Percentiles rank a stretch among this genome's conserved stretches.
These are phyloP conservation scores for Phaeosphaeriaceae sp. DNA, from an alignment of 2,329 filamentous ascomycete species.

Conservation along the genomic window DNA sequence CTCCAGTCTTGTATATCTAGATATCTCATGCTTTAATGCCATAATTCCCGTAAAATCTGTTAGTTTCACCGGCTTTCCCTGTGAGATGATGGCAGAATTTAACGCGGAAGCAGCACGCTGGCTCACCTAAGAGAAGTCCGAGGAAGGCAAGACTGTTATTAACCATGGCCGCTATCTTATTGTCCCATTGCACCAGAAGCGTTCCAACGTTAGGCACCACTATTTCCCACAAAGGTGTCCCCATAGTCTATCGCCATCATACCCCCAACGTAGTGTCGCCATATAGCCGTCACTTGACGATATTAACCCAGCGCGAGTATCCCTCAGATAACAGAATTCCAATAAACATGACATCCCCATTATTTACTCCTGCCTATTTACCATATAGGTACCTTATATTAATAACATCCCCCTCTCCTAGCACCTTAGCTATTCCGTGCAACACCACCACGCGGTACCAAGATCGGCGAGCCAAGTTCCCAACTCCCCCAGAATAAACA, in stretches of 20 bases:
- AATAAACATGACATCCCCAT: background rate
- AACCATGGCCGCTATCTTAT: background rate
- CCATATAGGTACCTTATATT: background rate
- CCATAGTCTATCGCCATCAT: background rate
- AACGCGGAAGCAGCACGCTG: background rate
- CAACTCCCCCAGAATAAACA: background rate
- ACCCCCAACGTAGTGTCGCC: background rate
- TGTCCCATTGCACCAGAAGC: background rate
- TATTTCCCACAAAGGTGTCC: background rate
- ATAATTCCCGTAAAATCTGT: background rate
- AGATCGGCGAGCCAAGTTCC: background rate
- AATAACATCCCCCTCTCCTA: background rate
- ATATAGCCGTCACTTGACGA: background rate
- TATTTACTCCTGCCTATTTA: background rate
- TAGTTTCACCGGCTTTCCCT: background rate
- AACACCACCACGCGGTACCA: background rate
- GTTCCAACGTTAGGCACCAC: background rate
- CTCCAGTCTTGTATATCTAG: background rate
- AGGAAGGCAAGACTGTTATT: background rate
- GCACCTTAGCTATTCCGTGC: background rate
- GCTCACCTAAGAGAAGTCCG: background rate
- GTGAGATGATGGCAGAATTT: background rate
- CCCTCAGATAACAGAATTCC: background rate
- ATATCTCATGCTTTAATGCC: background rate
- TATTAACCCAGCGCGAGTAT: background rate